Base-by-base conservation (phyloP, 371 early-diverging fungal species). In the Mortierella sp. region DNA sequence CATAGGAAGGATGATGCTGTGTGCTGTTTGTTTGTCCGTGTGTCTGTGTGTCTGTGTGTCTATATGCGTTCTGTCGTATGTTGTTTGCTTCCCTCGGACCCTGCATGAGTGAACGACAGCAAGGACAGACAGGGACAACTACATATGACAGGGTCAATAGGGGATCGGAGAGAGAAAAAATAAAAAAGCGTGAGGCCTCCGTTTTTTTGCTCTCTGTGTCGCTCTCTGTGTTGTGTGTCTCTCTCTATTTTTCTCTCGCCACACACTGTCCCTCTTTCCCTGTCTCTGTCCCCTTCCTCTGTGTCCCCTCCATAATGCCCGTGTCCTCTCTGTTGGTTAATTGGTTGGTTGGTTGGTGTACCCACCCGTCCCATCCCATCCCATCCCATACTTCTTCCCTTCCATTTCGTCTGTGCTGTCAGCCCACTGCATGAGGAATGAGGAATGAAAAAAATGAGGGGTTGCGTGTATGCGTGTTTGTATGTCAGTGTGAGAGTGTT, bases 81-180 rank as follows among this genome's bases (percentile, higher is more conserved):
- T 38, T 38, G 21, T 31, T 31, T 31, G 31, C 10, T 63, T 68
- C n/a, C 19, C 44, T 68, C 38, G 68, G 68, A 68, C 68, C 68
- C 68, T 68, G 68, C 68, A 68, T 68, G 24, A 68, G 24, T 10
- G 6, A 19, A 68, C 68, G 3, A 42, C 5, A 21, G 65, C 7
- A 54, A 65, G 5, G 34, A 9, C 68, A 24, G 2, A 65, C 19
- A 65, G 38, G 24, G 24, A 42, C 11, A 42, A 10, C 3, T 16
- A 50, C 50, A 38, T 50, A 50, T 50, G 50, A 50, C 50, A 50
- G 50, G 16, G 16, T 1, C 34, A 7, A 14, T 42, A 68, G 68
- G 68, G 68, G 34, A 68, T 68, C 68, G 68, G 42, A 68, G 68
- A 68, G 10, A 70, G 44, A 50, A 52, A 21, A 44, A 54, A 50